These are phyloP conservation scores for Arachis hypogaea DNA, from an alignment of 306 rosid species.

Conservation along the genomic window DNA sequence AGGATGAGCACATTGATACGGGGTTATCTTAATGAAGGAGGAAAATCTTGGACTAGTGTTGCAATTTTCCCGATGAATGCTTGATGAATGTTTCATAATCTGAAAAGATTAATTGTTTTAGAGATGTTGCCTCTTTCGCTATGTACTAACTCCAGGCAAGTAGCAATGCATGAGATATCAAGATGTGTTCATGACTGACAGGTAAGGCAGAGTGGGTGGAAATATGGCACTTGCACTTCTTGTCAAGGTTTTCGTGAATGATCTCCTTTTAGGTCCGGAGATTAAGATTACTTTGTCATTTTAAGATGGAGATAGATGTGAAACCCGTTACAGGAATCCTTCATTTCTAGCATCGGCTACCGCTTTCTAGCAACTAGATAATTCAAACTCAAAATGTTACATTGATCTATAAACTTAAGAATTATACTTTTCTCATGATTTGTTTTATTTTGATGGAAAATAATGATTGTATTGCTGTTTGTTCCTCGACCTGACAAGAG, in stretches of 20 bases:
- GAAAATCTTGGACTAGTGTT: neutral
- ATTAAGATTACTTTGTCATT: neutral
- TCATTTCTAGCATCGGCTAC: conserved; percentile 4
- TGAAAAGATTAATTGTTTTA: neutral
- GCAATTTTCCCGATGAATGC: neutral
- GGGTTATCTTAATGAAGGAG: neutral
- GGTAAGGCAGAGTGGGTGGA: neutral
- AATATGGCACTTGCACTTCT: neutral
- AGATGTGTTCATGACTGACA: neutral
- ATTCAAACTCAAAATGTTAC: neutral
- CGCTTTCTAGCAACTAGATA: neutral
- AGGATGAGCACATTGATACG: neutral
- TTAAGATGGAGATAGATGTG: neutral
- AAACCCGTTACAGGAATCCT: neutral
- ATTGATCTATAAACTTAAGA: conserved; percentile 4
- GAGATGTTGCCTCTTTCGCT: neutral
- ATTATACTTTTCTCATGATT: neutral
- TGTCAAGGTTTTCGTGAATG: conserved; percentile 1
- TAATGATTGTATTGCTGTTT: neutral
- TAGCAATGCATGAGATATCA: conserved; percentile 4
- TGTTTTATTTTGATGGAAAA: conserved; percentile 1
- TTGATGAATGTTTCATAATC: neutral
- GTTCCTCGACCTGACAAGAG: conserved; percentile 13
- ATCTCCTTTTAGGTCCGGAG: neutral
- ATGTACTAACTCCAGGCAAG: neutral